Evolutionary conservation across 2,329 filamentous ascomycete genomes (phyloP), one percentile per base, ranked within the genome.

Genomic region (Trichophyton simii): DNA sequence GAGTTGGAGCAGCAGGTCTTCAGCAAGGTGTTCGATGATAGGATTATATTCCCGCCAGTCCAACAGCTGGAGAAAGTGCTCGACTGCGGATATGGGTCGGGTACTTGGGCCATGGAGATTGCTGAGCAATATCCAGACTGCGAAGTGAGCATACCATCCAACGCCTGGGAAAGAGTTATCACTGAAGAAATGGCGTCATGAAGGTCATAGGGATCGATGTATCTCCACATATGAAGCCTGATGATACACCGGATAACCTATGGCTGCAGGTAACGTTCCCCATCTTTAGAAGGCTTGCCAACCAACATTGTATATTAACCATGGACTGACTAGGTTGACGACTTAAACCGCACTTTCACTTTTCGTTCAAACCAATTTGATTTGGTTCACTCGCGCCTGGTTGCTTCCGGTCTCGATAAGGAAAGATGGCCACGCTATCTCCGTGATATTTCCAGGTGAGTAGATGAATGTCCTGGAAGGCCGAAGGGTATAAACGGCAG

Each of bases 401-500:
- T 80, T 64, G 73, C 74, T 63, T 73, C 73, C 22, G 90, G 89
- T 0, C 88, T 95, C 67, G 80, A 91, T 68, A 76, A 79, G 62
- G 76, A 79, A 64, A 82, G 89, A 71, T 96, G 91, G 91, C 74
- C 77, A 61, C 79, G 80, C 36, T 96, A 95, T 72, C 73, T 95
- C 65, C 78, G 79, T 66, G 91, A 96, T 67, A 87, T 95, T 63
- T 82, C 83, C 66, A 76, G 73, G 76, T 78, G 68, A 67, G 72
- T 63, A 62, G 38, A 25, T 22, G 31, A n/a, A n/a, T 28, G 20
- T 18, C 50, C 9, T 59, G 22, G 41, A 34, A 18, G 38, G n/a
- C 28, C 18, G 46, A 58, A 28, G 13, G 54, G 54, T 38, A 57
- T 22, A 13, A 18, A 28, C 54, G 28, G 54, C 36, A 57, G 54